Conservation (phyloP, 2,329 filamentous ascomycete genomes). For the Pestalotiopsis sp. region DNA sequence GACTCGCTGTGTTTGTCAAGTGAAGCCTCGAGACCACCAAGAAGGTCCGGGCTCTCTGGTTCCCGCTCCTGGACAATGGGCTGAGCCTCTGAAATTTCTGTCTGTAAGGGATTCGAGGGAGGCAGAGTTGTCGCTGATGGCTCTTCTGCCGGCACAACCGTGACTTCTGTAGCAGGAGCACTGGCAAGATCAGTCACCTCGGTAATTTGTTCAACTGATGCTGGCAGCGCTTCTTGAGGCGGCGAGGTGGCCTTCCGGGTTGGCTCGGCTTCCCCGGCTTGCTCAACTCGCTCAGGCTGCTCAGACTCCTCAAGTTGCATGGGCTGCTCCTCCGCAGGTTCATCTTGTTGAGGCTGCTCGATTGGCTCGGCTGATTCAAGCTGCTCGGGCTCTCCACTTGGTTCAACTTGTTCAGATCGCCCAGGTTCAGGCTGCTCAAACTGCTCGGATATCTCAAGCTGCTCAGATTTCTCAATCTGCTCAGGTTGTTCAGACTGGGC, state of each 20-base stretch:
- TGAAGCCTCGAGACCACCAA: constrained; percentile 48
- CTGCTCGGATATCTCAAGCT: background rate
- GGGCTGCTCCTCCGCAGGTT: background rate
- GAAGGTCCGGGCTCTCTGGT: constrained; percentile 43
- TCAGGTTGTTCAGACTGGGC: background rate
- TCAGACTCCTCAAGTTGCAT: background rate
- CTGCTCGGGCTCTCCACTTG: background rate
- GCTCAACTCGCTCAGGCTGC: background rate
- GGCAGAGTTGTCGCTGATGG: background rate
- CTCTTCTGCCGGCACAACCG: background rate
- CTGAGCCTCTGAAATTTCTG: constrained; percentile 20
- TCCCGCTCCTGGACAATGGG: constrained; percentile 30
- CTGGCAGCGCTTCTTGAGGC: background rate
- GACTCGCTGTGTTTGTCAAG: constrained; percentile 41
- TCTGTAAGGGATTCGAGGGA: constrained; percentile 13
- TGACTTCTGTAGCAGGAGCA: background rate
- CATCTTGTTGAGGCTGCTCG: background rate
- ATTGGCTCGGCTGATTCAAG: background rate
- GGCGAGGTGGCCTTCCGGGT: background rate
- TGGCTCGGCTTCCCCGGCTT: background rate
- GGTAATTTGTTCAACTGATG: background rate
- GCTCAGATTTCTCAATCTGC: background rate
- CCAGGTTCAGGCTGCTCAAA: background rate
- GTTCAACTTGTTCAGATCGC: background rate
- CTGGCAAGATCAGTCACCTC: constrained; percentile 1